Percentiles rank a stretch among this genome's conserved stretches.
These are phyloP conservation scores for Allodekkera sacchari DNA, from an alignment of 805 yeast genomes.

Conservation along the genomic window DNA sequence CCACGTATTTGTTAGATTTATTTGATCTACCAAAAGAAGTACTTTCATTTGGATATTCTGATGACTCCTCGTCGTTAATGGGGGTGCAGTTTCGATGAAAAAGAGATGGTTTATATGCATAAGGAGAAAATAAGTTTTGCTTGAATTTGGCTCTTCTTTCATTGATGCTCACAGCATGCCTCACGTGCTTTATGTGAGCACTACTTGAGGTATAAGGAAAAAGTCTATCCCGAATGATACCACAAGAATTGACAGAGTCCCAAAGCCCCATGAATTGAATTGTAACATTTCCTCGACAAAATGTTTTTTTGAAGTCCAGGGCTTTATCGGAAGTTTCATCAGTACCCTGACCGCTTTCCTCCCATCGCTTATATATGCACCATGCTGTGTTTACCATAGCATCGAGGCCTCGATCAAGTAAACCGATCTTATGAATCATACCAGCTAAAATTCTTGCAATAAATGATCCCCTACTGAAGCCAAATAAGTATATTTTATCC, in stretches of 20 bases:
- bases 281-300: conserved; percentile 33
- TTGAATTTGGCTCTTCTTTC: conserved; percentile 59
- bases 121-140: conserved; percentile 44
- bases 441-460: conserved; percentile 57
- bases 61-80: conserved; percentile 7
- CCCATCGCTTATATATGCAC: conserved; percentile 55
- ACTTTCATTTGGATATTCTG: too few species aligned
- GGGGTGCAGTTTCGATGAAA: conserved; percentile 9
- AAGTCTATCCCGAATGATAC: conserved; percentile 45
- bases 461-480: conserved; percentile 58
- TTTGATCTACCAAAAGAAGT: background rate
- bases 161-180: conserved; percentile 63
- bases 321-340: conserved; percentile 35
- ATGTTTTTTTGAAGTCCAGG: conserved; percentile 48
- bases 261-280: conserved; percentile 59
- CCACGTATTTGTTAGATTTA: conserved; percentile 3
- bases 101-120: conserved; percentile 25
- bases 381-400: conserved; percentile 53
- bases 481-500: conserved; percentile 48
- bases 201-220: conserved; percentile 51
- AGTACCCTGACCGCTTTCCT: conserved; percentile 47
- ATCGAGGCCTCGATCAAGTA: conserved; percentile 46
- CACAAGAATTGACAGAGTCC: conserved; percentile 65
- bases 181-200: conserved; percentile 44
- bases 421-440: conserved; percentile 57